Evolutionary conservation across 495 filamentous ascomycete genomes (phyloP).

Genomic region (Sordaria brevicollis): DNA sequence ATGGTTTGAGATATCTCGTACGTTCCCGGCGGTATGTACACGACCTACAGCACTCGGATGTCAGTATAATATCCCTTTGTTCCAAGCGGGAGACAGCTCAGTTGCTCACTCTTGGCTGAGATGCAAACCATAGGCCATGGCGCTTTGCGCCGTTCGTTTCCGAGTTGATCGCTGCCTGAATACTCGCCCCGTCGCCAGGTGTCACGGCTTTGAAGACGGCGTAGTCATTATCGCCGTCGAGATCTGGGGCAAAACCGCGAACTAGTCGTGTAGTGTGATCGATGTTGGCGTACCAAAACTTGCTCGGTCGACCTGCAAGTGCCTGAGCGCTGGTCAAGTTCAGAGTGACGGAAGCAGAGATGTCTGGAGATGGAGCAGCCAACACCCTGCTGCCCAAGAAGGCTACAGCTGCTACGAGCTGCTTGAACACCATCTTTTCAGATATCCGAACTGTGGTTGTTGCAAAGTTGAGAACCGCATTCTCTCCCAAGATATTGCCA

Average conservation of each 20-base stretch:
- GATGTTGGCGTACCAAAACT: constrained; percentile 27
- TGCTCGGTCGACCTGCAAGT: constrained; percentile 6
- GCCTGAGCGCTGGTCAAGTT: neutral
- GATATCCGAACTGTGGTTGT: neutral
- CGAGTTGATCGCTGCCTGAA: constrained; percentile 24
- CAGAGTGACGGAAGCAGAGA: neutral
- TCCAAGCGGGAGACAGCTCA: neutral
- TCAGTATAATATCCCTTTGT: neutral
- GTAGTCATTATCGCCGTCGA: constrained; percentile 24
- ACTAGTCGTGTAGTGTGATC: constrained; percentile 19
- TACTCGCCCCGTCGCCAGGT: constrained; percentile 19
- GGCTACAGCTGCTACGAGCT: neutral
- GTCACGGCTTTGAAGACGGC: constrained; percentile 23
- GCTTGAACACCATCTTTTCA: neutral
- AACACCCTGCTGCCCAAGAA: neutral
- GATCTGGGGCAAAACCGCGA: constrained; percentile 28
- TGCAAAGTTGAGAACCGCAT: neutral
- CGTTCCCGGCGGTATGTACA: constrained; percentile 56
- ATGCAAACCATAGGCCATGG: constrained; percentile 28
- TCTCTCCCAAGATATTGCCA: too few species aligned
- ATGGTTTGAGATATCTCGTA: constrained; percentile 51
- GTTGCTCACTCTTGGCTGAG: constrained; percentile 25
- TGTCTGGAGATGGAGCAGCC: neutral
- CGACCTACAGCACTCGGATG: constrained; percentile 25
- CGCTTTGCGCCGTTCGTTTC: constrained; percentile 21